phyloP scores from a whole-genome alignment of 2,329 filamentous ascomycete genomes.

The Zarea fungicola region DNA sequence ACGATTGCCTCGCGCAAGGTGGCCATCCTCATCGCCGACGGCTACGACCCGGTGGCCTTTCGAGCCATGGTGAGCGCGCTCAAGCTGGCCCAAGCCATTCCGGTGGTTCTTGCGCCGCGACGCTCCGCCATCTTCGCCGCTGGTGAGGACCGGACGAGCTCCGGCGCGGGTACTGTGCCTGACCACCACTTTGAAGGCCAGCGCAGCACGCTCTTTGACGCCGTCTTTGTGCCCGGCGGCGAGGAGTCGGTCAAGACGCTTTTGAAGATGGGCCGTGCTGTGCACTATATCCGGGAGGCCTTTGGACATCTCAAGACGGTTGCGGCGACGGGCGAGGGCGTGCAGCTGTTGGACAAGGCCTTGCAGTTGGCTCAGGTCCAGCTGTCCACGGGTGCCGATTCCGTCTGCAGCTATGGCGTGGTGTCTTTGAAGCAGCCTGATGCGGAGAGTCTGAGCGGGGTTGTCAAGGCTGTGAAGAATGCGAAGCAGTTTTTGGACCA shows the following conservation, averaged over 20 bases:
- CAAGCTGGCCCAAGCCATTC: slow-evolving; percentile 56
- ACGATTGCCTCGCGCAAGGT: slow-evolving; percentile 68
- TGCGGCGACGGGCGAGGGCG: slow-evolving; percentile 67
- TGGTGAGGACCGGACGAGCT: slow-evolving; percentile 45
- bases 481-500: slow-evolving; percentile 64
- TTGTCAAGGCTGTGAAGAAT: slow-evolving; percentile 58
- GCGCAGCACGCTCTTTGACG: slow-evolving; percentile 77
- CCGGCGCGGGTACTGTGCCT: slow-evolving; percentile 53
- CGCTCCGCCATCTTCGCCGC: slow-evolving; percentile 61
- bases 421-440: slow-evolving; percentile 56
- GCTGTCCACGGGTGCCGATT: slow-evolving; percentile 40
- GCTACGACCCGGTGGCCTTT: slow-evolving; percentile 64
- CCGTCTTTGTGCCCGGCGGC: slow-evolving; percentile 71
- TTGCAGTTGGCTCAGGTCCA: slow-evolving; percentile 34
- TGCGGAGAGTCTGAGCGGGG: slow-evolving; percentile 56
- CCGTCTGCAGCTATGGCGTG: slow-evolving; percentile 67
- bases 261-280: slow-evolving; percentile 62
- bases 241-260: slow-evolving; percentile 57
- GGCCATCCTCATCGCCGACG: slow-evolving; percentile 72
- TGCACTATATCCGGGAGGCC: slow-evolving; percentile 74
- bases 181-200: slow-evolving; percentile 77
- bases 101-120: slow-evolving; percentile 66
- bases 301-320: slow-evolving; percentile 80
- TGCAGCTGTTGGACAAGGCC: slow-evolving; percentile 53
- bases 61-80: slow-evolving; percentile 60